phyloP scores from a whole-genome alignment of 805 yeast genomes.

The Saturnispora serradocipensis region DNA sequence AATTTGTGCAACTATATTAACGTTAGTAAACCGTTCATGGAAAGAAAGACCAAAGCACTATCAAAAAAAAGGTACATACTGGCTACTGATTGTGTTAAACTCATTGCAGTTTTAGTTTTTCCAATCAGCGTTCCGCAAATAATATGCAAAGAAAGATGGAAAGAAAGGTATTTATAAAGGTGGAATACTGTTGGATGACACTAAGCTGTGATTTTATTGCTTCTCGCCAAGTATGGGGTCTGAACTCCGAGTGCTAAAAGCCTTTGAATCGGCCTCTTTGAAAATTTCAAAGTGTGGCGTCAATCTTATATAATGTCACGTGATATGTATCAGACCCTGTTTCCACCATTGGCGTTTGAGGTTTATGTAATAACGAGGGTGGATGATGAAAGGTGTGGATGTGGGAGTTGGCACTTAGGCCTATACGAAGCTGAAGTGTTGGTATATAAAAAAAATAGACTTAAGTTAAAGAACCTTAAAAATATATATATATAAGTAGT shows the following conservation, averaged over 20 bases:
- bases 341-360: background rate
- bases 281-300: background rate
- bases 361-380: background rate
- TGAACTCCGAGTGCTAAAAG: constrained; percentile 3
- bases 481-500: too few species aligned
- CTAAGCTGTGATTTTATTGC: constrained; percentile 4
- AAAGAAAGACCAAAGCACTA: background rate
- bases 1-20: constrained; percentile 2
- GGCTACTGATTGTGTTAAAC: constrained; percentile 1
- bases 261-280: background rate
- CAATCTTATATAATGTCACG: constrained; percentile 5
- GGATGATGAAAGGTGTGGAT: background rate
- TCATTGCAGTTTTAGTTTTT: background rate
- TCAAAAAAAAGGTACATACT: constrained; percentile 2
- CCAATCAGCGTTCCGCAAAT: background rate
- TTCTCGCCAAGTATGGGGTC: constrained; percentile 4
- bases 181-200: constrained; percentile 2
- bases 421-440: background rate
- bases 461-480: background rate
- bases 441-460: background rate
- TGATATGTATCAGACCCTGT: background rate
- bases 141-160: background rate
- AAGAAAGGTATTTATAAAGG: background rate
- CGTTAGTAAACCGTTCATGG: background rate
- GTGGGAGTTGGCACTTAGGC: too few species aligned